Conservation (phyloP, 306 rosid species). For the Cyamopsis tetragonoloba region DNA sequence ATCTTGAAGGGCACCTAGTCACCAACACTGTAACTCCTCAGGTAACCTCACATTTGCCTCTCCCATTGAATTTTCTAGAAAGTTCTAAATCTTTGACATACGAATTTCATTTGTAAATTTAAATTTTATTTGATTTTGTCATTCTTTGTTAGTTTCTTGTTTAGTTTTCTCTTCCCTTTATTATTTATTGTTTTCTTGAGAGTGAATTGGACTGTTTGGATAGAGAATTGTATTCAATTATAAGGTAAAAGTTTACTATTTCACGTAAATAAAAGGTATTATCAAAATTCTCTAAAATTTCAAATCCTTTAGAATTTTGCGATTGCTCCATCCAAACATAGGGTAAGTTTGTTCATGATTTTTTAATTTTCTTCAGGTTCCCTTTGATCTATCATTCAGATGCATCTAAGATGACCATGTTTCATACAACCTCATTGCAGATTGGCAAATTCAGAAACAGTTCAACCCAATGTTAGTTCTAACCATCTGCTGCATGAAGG, state of each 20-base stretch:
- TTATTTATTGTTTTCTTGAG: background rate
- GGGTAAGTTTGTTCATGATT: background rate
- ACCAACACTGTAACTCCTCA: background rate
- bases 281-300: too few relatives aligned
- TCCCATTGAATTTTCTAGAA: background rate
- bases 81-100: background rate
- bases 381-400: background rate
- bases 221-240: too few relatives aligned
- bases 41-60: slow-evolving; percentile 3
- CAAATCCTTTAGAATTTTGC: too few relatives aligned
- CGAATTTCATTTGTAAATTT: background rate
- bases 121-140: background rate
- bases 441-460: background rate
- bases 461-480: too few relatives aligned
- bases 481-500: too few relatives aligned
- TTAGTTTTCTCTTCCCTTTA: background rate
- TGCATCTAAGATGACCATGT: background rate
- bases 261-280: too few relatives aligned
- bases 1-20: background rate
- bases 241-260: too few relatives aligned
- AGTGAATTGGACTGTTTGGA: too few relatives aligned
- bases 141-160: background rate
- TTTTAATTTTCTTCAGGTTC: background rate
- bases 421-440: background rate
- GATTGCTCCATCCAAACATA: too few relatives aligned